phyloP scores from a whole-genome alignment of 306 rosid genomes.

The Inga laurina region DNA sequence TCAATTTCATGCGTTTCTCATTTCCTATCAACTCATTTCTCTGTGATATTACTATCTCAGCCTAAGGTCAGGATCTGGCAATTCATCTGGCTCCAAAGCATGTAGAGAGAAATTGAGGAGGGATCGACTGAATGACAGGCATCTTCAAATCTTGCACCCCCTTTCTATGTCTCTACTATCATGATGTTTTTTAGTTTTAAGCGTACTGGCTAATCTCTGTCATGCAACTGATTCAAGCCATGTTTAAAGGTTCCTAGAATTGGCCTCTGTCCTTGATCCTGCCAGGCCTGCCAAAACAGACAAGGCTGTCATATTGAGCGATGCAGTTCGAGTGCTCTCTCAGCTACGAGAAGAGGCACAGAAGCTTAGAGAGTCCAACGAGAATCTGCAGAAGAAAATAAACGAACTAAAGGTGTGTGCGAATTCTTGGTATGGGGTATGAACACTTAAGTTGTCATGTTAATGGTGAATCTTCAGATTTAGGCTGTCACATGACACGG shows the following conservation, averaged over 20 bases:
- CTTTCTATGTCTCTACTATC: slow-evolving; percentile 11
- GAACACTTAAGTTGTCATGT: not conserved
- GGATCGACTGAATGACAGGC: slow-evolving; percentile 83
- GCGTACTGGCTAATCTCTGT: not conserved
- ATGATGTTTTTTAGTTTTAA: slow-evolving; percentile 16
- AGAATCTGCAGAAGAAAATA: slow-evolving; percentile 58
- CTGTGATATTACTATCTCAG: slow-evolving; percentile 35
- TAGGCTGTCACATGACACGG: no score
- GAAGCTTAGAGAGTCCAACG: slow-evolving; percentile 57
- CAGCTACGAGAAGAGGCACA: slow-evolving; percentile 62
- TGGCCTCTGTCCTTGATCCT: slow-evolving; percentile 67
- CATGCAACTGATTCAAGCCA: slow-evolving; percentile 26
- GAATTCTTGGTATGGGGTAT: slow-evolving; percentile 9
- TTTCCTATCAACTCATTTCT: slow-evolving; percentile 5
- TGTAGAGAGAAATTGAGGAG: slow-evolving; percentile 84
- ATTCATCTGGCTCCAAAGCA: slow-evolving; percentile 63
- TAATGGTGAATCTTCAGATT: not conserved
- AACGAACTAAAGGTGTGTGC: slow-evolving; percentile 66
- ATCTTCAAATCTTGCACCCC: slow-evolving; percentile 29
- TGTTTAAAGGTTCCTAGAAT: slow-evolving; percentile 63
- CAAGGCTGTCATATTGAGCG: slow-evolving; percentile 68
- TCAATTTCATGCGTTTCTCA: not conserved
- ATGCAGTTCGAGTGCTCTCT: slow-evolving; percentile 59
- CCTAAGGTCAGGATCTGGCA: slow-evolving; percentile 51
- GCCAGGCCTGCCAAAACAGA: slow-evolving; percentile 76